Evolutionary conservation across 306 rosid genomes (phyloP), one percentile per base, ranked within the genome.

Genomic region (Cucumis hystrix): DNA sequence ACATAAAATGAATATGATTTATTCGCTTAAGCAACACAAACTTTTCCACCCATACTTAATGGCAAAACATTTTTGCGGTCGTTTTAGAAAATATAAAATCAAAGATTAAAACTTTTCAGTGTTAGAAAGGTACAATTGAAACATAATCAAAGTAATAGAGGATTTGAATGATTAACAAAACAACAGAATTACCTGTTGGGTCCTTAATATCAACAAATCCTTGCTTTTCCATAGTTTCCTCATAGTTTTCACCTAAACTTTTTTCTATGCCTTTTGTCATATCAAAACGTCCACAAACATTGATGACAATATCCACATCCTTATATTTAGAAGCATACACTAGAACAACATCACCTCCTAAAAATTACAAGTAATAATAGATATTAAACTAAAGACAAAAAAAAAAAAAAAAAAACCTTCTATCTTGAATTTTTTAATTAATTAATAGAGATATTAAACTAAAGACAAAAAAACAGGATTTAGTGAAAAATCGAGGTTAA

Each of bases 201-300:
- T 66, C 79, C 82, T 79, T 84, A 37, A 86, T 78, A n/a, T 93
- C 91, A 76, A 89, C 78, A 85, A 86, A 91, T 21, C 97, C 97
- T 62, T 89, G 80, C 79, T 87, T 79, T 76, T 84, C 84, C 23
- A 91, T 85, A 80, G 57, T 78, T 66, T 89, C 82, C 85, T 88
- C 68, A 41, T 76, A 87, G 55, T 89, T 84, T 25, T 88, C 85
- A 47, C 97, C 97, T 66, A 93, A 67, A 40, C 75, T 81, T 75
- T 80, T 85, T 61, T 75, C 80, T 3, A 89, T 61, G 84, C 92
- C 96, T 64, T 23, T 70, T 69, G 80, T 83, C 80, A 88, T 67
- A 83, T 89, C 88, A 80, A 85, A 88, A 72, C 92, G 98, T 40
- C 93, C 96, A 35, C 89, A 89, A 81, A 87, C 78, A 87, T 87